These are phyloP conservation scores for Beauveria sp. DNA, from an alignment of 2,329 filamentous ascomycete genomes.

Conservation along the genomic window DNA sequence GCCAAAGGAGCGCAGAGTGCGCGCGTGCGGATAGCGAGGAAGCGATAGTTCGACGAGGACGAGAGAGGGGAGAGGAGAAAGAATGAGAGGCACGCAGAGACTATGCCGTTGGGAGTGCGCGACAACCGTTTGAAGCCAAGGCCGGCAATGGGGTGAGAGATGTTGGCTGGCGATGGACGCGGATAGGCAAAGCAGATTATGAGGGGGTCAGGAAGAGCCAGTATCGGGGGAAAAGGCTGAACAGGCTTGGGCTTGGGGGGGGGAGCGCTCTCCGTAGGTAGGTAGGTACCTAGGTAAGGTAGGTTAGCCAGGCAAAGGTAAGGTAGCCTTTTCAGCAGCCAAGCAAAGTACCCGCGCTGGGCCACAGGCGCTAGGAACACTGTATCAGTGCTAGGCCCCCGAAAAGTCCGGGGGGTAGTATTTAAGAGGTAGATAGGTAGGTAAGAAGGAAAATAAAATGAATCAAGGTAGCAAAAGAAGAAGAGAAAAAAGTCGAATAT, in stretches of 20 bases:
- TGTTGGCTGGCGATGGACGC: constrained; percentile 8
- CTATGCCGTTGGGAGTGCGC: constrained; percentile 4
- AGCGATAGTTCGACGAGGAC: neutral
- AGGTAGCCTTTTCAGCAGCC: neutral
- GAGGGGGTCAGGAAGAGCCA: constrained; percentile 6
- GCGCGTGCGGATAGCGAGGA: constrained; percentile 8
- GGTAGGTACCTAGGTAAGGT: no score
- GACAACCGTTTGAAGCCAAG: neutral
- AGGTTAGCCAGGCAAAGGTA: neutral
- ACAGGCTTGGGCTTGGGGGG: neutral
- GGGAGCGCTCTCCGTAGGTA: neutral
- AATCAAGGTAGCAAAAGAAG: neutral
- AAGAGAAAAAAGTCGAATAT: neutral
- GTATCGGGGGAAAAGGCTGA: constrained; percentile 3
- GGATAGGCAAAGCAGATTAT: constrained; percentile 8
- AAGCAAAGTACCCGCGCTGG: neutral
- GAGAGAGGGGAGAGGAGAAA: neutral
- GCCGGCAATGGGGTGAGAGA: constrained; percentile 5
- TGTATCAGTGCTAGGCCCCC: neutral
- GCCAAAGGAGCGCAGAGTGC: constrained; percentile 2
- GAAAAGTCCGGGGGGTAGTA: neutral
- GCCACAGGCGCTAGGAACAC: neutral
- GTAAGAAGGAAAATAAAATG: neutral
- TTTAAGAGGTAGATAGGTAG: neutral
- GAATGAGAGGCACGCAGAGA: constrained; percentile 2